Evolutionary conservation across 345 rosid genomes (phyloP).

Genomic region (Alliaria petiolata): DNA sequence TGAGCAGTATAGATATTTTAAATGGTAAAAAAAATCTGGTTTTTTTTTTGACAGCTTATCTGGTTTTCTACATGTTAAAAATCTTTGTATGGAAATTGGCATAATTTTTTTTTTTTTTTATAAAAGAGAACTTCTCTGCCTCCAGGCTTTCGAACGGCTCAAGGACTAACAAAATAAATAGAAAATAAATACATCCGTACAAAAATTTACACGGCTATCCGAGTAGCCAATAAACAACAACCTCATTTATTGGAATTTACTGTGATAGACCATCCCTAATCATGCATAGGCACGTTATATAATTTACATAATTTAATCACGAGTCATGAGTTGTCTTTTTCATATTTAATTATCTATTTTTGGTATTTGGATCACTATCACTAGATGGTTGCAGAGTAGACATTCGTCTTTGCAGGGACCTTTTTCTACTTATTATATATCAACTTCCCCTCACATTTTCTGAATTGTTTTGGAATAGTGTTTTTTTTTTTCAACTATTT

Average conservation of each 20-base stretch:
- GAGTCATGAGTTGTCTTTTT: constrained; percentile 5
- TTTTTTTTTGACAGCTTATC: too few relatives aligned
- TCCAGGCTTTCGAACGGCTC: neutral
- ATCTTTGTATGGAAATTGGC: neutral
- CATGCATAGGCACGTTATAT: constrained; percentile 21
- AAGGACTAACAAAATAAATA: neutral
- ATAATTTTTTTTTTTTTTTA: neutral
- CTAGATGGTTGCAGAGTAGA: neutral
- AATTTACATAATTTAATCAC: neutral
- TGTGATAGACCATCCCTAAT: constrained; percentile 7
- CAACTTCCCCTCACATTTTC: neutral
- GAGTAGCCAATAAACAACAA: neutral
- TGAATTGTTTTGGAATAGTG: neutral
- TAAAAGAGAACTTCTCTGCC: neutral
- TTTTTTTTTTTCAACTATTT: neutral
- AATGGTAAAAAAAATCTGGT: neutral
- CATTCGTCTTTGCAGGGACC: constrained; percentile 9
- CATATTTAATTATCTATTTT: neutral
- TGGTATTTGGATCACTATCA: neutral
- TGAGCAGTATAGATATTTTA: too few relatives aligned
- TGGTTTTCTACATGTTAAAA: neutral
- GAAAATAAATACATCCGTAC: neutral
- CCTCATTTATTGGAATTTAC: constrained; percentile 16
- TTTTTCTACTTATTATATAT: neutral
- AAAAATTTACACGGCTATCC: neutral